These are phyloP conservation scores for Chrysochromulina parva DNA, from an alignment of 78 protist genomes.

Conservation along the genomic window DNA sequence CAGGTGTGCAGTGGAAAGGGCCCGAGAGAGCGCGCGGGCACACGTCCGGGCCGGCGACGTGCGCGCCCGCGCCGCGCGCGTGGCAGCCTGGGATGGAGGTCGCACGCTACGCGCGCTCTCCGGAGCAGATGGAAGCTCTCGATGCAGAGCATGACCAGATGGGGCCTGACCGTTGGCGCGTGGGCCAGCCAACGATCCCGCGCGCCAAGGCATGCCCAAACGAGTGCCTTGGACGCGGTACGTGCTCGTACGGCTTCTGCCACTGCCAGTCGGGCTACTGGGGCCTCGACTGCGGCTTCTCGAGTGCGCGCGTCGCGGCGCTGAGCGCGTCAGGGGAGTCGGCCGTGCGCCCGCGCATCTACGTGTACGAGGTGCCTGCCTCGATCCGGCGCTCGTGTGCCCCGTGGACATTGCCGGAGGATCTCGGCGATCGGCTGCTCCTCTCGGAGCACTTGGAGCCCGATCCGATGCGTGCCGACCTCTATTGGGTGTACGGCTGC, in stretches of 20 bases:
- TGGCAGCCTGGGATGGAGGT: neutral
- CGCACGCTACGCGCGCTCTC: neutral
- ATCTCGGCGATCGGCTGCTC: neutral
- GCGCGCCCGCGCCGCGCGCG: too few species aligned
- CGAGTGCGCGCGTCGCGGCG: neutral
- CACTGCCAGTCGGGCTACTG: neutral
- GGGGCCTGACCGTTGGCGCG: neutral
- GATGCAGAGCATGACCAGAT: neutral
- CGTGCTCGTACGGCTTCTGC: constrained; percentile 2
- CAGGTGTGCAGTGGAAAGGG: too few species aligned
- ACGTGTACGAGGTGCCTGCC: constrained; percentile 12
- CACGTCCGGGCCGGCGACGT: too few species aligned
- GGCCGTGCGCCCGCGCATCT: neutral
- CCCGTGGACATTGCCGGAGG: neutral
- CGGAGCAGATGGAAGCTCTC: neutral
- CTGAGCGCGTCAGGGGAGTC: neutral
- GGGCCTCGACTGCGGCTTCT: constrained; percentile 19
- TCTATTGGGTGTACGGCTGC: constrained; percentile 17
- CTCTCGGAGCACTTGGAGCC: neutral
- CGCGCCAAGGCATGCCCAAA: neutral
- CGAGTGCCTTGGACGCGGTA: neutral
- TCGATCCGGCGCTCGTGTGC: neutral
- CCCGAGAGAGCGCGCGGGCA: too few species aligned
- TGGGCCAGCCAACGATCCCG: neutral
- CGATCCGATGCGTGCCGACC: neutral